Conservation (phyloP, 257 asterid genomes). For the Striga asiatica region DNA sequence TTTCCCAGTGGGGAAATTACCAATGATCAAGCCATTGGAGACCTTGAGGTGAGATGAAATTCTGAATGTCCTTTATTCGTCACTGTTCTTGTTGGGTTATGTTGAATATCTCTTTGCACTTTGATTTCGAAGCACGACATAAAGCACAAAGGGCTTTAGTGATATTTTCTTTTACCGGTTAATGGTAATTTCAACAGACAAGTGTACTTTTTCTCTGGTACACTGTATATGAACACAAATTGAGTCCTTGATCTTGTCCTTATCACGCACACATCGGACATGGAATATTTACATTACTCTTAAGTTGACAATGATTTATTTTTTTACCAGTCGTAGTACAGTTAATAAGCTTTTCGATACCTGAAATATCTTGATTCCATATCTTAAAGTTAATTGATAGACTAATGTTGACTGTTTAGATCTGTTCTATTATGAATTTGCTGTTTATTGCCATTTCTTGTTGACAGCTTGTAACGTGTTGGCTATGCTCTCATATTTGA, state of each 20-base stretch:
- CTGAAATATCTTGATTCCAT: too few species aligned
- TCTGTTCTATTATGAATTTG: too few species aligned
- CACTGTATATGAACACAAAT: neutral
- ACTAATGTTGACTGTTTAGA: too few species aligned
- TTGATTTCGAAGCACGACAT: slow-evolving; percentile 4
- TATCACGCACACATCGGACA: neutral
- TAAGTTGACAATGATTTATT: neutral
- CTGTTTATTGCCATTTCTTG: too few species aligned
- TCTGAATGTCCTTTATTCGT: slow-evolving; percentile 5
- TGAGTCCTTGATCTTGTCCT: neutral
- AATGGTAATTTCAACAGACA: neutral
- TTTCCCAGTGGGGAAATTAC: slow-evolving; percentile 55
- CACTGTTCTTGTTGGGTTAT: neutral
- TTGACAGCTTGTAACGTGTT: too few species aligned
- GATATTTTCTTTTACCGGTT: neutral
- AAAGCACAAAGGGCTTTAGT: neutral
- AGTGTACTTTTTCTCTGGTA: neutral
- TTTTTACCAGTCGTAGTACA: too few species aligned
- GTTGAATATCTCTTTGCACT: slow-evolving; percentile 4
- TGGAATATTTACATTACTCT: too few species aligned
- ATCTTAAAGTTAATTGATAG: too few species aligned
- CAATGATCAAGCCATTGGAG: slow-evolving; percentile 72
- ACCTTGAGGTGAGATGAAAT: slow-evolving; percentile 59
- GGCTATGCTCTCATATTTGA: too few species aligned
- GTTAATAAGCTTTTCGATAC: too few species aligned